Percentiles rank a stretch among this genome's conserved stretches.
These are phyloP conservation scores for Leucosporidium creatinivorum DNA, from an alignment of 768 basidiomycete genomes.

Conservation along the genomic window DNA sequence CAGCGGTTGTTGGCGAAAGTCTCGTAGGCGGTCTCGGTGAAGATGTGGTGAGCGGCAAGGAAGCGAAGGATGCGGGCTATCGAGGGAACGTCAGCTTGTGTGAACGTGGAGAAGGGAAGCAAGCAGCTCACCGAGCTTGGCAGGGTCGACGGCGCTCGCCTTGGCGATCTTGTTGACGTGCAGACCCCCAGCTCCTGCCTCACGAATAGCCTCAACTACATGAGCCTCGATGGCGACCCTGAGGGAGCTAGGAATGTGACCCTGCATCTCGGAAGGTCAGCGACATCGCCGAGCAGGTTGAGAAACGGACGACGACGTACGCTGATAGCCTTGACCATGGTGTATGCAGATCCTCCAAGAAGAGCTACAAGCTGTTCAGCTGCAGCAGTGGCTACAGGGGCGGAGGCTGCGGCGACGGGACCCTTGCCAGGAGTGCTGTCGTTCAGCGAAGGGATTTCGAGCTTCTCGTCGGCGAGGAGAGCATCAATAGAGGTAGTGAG, in stretches of 20 bases:
- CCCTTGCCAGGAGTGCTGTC: slow-evolving; percentile 60
- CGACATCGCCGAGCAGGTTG: neutral
- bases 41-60: slow-evolving; percentile 69
- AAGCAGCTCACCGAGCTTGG: slow-evolving; percentile 43
- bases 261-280: slow-evolving; percentile 31
- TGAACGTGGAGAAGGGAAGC: neutral
- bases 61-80: slow-evolving; percentile 66
- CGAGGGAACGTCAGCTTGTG: neutral
- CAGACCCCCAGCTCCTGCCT: slow-evolving; percentile 41
- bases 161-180: slow-evolving; percentile 45
- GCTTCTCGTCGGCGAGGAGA: too few relatives aligned
- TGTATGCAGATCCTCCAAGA: neutral
- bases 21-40: slow-evolving; percentile 61
- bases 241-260: slow-evolving; percentile 34
- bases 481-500: too few relatives aligned
- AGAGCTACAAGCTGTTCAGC: neutral
- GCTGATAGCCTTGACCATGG: neutral
- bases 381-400: neutral
- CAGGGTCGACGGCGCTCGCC: slow-evolving; percentile 39
- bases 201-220: slow-evolving; percentile 46
- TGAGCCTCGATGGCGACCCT: slow-evolving; percentile 40
- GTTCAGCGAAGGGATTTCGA: too few relatives aligned
- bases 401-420: neutral
- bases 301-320: neutral
- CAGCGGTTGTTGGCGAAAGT: slow-evolving; percentile 66